Conservation (phyloP, 2,329 filamentous ascomycete genomes). For the Colletotrichum sp. region DNA sequence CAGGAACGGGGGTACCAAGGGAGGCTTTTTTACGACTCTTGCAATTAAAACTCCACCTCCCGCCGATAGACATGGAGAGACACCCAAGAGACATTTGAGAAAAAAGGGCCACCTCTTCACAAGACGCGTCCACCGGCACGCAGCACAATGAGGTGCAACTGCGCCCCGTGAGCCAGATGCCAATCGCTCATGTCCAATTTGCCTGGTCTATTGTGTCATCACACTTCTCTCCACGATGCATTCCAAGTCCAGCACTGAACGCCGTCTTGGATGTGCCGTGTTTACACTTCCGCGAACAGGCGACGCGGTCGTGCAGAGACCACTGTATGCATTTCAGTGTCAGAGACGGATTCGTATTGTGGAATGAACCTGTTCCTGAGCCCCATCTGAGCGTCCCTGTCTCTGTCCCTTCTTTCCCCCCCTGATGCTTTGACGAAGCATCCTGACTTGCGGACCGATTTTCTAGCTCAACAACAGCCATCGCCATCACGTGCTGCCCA, state of each 20-base stretch:
- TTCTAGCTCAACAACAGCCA: neutral
- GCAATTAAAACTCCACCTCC: neutral
- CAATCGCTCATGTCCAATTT: constrained; percentile 6
- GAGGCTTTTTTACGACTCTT: constrained; percentile 12
- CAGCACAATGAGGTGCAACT: neutral
- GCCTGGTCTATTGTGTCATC: constrained; percentile 7
- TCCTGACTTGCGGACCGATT: neutral
- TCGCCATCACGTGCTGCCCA: neutral
- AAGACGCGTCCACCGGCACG: constrained; percentile 5
- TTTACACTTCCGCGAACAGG: neutral
- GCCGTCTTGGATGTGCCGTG: neutral
- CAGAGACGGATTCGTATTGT: neutral
- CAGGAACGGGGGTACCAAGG: constrained; percentile 4
- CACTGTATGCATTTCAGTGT: neutral
- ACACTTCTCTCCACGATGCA: neutral
- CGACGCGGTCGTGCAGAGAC: neutral
- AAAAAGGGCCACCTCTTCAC: neutral
- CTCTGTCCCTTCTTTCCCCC: neutral
- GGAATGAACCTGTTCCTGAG: neutral
- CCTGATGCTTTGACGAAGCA: neutral
- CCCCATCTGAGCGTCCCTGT: neutral
- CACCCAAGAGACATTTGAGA: neutral
- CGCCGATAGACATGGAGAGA: neutral
- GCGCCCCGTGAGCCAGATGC: neutral
- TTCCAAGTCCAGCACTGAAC: neutral